Base-by-base conservation (phyloP, 2,329 filamentous ascomycete genomes). In the Epichloe glyceriae region DNA sequence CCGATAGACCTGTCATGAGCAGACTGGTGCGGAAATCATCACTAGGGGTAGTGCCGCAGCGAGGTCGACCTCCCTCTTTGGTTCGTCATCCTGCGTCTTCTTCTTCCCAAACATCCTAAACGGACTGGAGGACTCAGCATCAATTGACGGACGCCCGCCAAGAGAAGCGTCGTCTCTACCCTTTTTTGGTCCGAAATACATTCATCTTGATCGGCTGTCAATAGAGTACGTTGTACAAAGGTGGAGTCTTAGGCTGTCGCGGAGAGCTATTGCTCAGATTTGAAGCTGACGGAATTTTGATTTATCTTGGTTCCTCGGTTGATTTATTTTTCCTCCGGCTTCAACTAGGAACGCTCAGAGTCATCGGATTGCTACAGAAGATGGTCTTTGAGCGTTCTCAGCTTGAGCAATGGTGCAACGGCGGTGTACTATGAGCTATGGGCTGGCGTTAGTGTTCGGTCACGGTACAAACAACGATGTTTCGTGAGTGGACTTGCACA, bases 11-110 rank as follows among this genome's bases (percentile, higher is more conserved):
- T 0, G 88, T 90, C 91, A 98, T 95, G 55, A 98, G 74, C 52
- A 98, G 72, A 73, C 93, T 97, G 3, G 93, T 98, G 52, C 93
- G 82, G 67, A 98, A 97, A 62, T 97, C 85, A 67, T 97, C 88
- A 45, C 73, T 83, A 0, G 89, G 1, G 93, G 93, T 2, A 98
- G 73, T 1, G 82, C 90, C 12, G 73, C 73, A 3, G 81, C 66
- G 12, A 97, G 72, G 60, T 97, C 85, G 45, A 96, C 68, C 54
- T 87, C 78, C 52, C 71, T 73, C 62, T 83, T 85, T 44, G 72
- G 69, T 58, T 82, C 79, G 44, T 74, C 75, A 19, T 76, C 75
- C 10, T 67, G 70, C 0, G 69, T 61, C 61, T 79, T 82, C 58
- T 80, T 71, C 56, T 74, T 76, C 52, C 76, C 70, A 56, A 83